phyloP scores from a whole-genome alignment of 1,284 basidiomycete genomes.

The Rhodotorula sp. region DNA sequence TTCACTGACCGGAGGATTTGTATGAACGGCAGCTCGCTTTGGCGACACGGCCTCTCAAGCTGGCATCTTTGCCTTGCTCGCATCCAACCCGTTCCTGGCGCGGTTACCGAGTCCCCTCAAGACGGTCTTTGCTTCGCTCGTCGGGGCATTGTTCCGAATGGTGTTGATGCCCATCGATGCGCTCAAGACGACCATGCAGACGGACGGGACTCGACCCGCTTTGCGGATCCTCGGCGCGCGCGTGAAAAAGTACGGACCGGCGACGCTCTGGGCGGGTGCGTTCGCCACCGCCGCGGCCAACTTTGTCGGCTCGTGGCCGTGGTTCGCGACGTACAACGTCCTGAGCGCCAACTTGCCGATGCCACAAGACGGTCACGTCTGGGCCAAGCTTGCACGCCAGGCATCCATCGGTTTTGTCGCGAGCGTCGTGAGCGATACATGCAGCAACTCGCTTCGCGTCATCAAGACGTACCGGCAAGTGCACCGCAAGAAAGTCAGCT shows the following conservation, averaged over 20 bases:
- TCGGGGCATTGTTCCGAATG: conserved; percentile 73
- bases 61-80: conserved; percentile 71
- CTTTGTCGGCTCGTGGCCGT: conserved; percentile 83
- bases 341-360: conserved; percentile 64
- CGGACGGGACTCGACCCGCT: conserved; percentile 68
- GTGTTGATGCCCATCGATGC: conserved; percentile 64
- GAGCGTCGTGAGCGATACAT: conserved; percentile 73
- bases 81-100: conserved; percentile 67
- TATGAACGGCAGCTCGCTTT: conserved; percentile 58
- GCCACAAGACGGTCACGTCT: conserved; percentile 47
- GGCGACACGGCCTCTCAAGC: conserved; percentile 85
- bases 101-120: conserved; percentile 63
- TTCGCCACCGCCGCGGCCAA: conserved; percentile 84
- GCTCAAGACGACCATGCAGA: conserved; percentile 73
- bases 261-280: conserved; percentile 74
- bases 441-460: conserved; percentile 81
- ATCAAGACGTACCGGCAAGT: conserved; percentile 90
- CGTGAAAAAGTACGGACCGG: conserved; percentile 70
- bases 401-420: conserved; percentile 84
- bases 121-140: conserved; percentile 51
- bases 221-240: conserved; percentile 64
- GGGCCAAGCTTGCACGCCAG: conserved; percentile 65
- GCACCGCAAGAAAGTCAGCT: conserved; percentile 72
- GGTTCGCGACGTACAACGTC: conserved; percentile 65
- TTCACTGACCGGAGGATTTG: background rate